Base-by-base conservation (phyloP, 2,329 filamentous ascomycete species). In the Leptoxyphium fumago region DNA sequence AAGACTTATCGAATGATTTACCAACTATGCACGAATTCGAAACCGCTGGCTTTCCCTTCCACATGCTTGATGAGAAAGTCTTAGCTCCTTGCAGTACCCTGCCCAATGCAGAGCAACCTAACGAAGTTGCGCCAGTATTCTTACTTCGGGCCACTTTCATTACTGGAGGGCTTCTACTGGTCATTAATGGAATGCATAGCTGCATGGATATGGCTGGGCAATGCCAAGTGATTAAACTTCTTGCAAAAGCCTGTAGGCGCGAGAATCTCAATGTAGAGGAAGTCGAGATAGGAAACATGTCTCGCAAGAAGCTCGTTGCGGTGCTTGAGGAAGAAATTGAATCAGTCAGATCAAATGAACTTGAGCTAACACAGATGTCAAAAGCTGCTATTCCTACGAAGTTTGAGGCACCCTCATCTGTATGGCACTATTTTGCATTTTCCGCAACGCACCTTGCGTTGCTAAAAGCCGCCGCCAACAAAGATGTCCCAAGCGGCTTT, bases 191-290 rank as follows among this genome's bases (percentile, higher is more conserved):
- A 13, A 44, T 46, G 15, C 48, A 50, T 39, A 45, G 42, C 13
- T 42, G 42, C 10, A 48, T 50, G 46, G 48, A 48, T 10, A 38
- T 50, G 17, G 43, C 42, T 15, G 48, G 48, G 2, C 44, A 46
- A 10, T 36, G 42, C 2, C 18, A 46, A 17, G 36, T 46, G 4
- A 50, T 46, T 10, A 8, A 40, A 2, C 28, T 48, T 7, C 43
- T 50, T 5, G 29, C 48, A 2, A 46, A 50, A 42, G 44, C 48
- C 1, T 48, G 48, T 29, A 46, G 44, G n/a, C 36, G 40, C 4
- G 44, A 48, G 9, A 1, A 17, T 8, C 41, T 50, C 10, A 39
- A 40, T 2, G 7, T 5, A 13, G 9, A 15, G 32, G 32, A 36
- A 9, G 5, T 32, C 26, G 36, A 38, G 9, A 9, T 15, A 36